Conservation (phyloP, 2,329 filamentous ascomycete species). For the Cytospora piceicola region DNA sequence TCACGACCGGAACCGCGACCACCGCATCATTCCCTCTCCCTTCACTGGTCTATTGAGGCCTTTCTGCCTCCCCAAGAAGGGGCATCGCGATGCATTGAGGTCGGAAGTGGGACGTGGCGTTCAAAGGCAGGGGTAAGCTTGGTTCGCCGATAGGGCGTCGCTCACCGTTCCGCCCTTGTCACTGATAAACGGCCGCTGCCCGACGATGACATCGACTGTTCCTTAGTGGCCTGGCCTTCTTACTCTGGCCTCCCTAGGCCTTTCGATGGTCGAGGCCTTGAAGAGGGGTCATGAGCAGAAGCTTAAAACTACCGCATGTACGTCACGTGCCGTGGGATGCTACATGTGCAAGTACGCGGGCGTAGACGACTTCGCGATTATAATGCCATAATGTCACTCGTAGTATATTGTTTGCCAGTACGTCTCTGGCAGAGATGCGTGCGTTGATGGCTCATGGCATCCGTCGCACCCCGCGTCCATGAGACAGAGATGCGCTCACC, state of each 20-base stretch:
- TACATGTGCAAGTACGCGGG: no score
- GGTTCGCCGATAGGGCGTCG: not conserved
- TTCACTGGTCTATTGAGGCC: not conserved
- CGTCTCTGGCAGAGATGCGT: not conserved
- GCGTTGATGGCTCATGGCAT: not conserved
- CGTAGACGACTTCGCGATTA: not conserved
- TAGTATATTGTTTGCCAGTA: not conserved
- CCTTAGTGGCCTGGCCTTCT: no score
- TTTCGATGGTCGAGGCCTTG: not conserved
- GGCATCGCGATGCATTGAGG: slow-evolving; percentile 19
- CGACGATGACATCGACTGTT: not conserved
- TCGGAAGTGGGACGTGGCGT: slow-evolving; percentile 26
- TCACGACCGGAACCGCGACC: not conserved
- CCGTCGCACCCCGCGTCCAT: not conserved
- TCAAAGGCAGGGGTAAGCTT: slow-evolving; percentile 24
- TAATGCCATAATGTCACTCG: not conserved
- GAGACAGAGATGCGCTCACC: not conserved
- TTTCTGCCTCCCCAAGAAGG: slow-evolving; percentile 5
- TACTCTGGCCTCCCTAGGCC: not conserved
- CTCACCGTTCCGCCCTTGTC: not conserved
- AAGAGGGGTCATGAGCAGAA: not conserved
- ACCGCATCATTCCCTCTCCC: not conserved
- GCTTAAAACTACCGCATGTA: not conserved
- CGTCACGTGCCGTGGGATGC: not conserved
- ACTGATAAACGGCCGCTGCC: not conserved